These are phyloP conservation scores for Platanthera guangdongensis DNA, from an alignment of 106 monocot species.

Conservation along the genomic window DNA sequence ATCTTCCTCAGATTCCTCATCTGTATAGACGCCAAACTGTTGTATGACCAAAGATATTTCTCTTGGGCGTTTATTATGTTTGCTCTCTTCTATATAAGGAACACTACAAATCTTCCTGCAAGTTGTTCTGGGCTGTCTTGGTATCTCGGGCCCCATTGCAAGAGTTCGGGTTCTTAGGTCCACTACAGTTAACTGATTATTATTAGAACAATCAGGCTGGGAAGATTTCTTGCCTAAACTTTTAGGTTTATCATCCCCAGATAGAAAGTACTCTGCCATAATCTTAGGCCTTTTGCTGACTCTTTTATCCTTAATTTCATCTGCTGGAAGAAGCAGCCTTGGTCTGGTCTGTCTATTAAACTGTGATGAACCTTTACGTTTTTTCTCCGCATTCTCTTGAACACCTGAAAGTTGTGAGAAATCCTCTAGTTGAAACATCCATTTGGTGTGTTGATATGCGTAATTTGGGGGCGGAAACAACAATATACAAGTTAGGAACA, in stretches of 20 bases:
- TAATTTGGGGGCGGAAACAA: no score
- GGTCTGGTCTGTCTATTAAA: background rate
- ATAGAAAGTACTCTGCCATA: background rate
- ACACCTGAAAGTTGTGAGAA: background rate
- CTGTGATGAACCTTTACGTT: background rate
- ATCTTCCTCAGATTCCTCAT: constrained; percentile 36
- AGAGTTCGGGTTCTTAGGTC: background rate
- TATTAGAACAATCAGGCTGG: background rate
- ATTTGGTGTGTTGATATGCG: no score
- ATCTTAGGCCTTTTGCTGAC: background rate
- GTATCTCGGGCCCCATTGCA: background rate
- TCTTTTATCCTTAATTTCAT: constrained; percentile 5
- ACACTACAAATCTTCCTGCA: background rate
- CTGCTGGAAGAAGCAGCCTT: background rate
- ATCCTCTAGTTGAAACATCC: no score
- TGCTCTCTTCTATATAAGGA: background rate
- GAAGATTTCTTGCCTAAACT: background rate
- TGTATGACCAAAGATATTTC: constrained; percentile 6
- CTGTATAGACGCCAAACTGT: constrained; percentile 5
- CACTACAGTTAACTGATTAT: background rate
- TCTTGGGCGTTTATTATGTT: background rate
- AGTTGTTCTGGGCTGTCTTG: background rate
- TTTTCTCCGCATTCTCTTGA: background rate
- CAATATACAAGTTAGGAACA: no score
- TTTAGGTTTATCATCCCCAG: background rate